Conservation (phyloP, 202 grass and related monocot species). For the Zoysia matrella region DNA sequence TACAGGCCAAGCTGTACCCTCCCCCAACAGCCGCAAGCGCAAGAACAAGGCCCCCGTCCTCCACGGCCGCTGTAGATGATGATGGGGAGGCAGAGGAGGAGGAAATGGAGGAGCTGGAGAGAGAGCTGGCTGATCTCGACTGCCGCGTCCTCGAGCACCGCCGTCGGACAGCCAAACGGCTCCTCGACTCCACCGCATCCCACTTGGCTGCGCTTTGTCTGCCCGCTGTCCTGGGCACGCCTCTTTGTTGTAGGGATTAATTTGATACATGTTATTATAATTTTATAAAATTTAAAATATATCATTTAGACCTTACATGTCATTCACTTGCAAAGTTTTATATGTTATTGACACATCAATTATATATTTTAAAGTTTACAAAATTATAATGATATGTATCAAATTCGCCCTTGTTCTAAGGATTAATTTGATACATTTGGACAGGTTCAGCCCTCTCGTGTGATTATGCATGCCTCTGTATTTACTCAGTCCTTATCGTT, state of each 20-base stretch:
- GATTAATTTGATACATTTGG: background rate
- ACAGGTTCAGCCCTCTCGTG: slow-evolving; percentile 11
- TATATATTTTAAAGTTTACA: too few species aligned
- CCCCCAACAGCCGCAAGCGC: slow-evolving; percentile 45
- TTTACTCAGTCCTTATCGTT: too few species aligned
- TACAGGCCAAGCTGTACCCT: background rate
- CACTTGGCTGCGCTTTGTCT: slow-evolving; percentile 47
- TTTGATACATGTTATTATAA: too few species aligned
- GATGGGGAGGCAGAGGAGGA: slow-evolving; percentile 21
- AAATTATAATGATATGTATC: too few species aligned
- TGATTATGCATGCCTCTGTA: too few species aligned
- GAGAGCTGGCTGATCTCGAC: slow-evolving; percentile 63
- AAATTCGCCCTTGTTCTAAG: too few species aligned
- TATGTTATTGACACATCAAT: too few species aligned
- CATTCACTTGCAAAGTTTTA: too few species aligned
- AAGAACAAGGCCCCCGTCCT: slow-evolving; percentile 9
- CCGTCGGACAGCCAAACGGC: slow-evolving; percentile 39
- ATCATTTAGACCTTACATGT: too few species aligned
- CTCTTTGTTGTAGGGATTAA: background rate
- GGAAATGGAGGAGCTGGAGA: slow-evolving; percentile 55
- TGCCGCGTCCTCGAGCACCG: slow-evolving; percentile 57
- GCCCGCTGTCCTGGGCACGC: slow-evolving; percentile 18
- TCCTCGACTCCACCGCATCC: slow-evolving; percentile 17
- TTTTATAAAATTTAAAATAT: too few species aligned
- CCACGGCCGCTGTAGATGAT: background rate